phyloP scores from a whole-genome alignment of 1,284 basidiomycete species.

The Apiotrichum akiyoshidainum region DNA sequence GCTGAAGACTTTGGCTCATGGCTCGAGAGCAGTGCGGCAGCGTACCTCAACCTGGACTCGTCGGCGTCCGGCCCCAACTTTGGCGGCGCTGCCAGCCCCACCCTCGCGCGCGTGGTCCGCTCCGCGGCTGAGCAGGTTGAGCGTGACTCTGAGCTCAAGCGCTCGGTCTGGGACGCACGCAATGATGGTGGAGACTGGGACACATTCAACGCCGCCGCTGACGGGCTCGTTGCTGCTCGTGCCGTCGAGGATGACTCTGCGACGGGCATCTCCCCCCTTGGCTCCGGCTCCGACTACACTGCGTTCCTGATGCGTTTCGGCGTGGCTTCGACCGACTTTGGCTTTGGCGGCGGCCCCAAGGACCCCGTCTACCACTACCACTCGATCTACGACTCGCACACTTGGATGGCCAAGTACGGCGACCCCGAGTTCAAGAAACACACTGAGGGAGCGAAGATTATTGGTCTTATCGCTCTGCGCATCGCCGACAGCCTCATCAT shows the following conservation, averaged over 20 bases:
- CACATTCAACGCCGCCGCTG: conserved; percentile 1
- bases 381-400: conserved; percentile 68
- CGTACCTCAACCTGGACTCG: conserved; percentile 77
- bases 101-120: conserved; percentile 71
- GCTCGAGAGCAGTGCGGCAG: conserved; percentile 70
- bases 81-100: conserved; percentile 52
- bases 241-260: not conserved
- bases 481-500: conserved; percentile 60
- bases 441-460: conserved; percentile 63
- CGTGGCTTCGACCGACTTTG: conserved; percentile 51
- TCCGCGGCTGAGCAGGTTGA: conserved; percentile 64
- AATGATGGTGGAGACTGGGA: conserved; percentile 41
- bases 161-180: conserved; percentile 47
- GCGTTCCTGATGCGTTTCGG: conserved; percentile 62
- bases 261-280: conserved; percentile 26
- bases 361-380: conserved; percentile 73
- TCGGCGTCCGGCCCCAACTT: conserved; percentile 69
- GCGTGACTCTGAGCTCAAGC: conserved; percentile 53
- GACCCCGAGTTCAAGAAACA: conserved; percentile 74
- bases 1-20: conserved; percentile 83
- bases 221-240: not conserved
- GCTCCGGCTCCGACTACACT: conserved; percentile 65
- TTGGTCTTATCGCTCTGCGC: conserved; percentile 63
- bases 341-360: conserved; percentile 51
- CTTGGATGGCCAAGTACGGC: conserved; percentile 66